Base-by-base conservation (phyloP, 495 filamentous ascomycete genomes). In the Aspergillus sclerotioniger region DNA sequence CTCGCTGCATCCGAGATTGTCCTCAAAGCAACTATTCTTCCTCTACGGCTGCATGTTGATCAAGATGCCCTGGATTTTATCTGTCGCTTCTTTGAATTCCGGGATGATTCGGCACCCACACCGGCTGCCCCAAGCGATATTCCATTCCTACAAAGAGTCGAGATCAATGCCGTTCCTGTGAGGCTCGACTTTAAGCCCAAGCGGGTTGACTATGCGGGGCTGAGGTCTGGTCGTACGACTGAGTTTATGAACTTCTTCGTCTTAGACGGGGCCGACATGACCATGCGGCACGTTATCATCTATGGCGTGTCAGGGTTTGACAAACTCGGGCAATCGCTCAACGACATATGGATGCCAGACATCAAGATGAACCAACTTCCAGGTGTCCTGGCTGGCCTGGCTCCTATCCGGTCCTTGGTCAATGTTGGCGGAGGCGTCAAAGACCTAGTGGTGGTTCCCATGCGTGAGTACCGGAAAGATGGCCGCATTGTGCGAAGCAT, bases 171-270 rank as follows among this genome's bases (percentile, higher is more conserved):
- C 13, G 80, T 98, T 9, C 88, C 83, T 12, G 76, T 99, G 51
- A 89, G 85, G 59, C 81, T 98, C 6, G 94, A 99, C 71, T 99
- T 98, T 76, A 99, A 99, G 71, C 95, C 95, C 6, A 97, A 98
- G 72, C 84, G 91, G 12, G 90, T 99, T 21, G 91, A 99, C 72
- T 99, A 98, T 66, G 88, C 85, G 0, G 91, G 92, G 9, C 82
- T 99, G 7, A 87, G 92, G n/a, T 96, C 95, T 6, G 95, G 95
- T n/a, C 92, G 90, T 57, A 99, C 95, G 2, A 96, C 90, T 0
- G 95, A 99, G 70, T 94, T 99, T 68, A 98, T 98, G 95, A 98
- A 99, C 73, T 96, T 99, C 70, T 82, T 97, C 62, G 90, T 94
- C 43, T 84, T 99, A 12, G 93, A 99, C 57, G 85, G 89, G 53